These are phyloP conservation scores for Exidia glandulosa DNA, from an alignment of 768 basidiomycete genomes.

Conservation along the genomic window DNA sequence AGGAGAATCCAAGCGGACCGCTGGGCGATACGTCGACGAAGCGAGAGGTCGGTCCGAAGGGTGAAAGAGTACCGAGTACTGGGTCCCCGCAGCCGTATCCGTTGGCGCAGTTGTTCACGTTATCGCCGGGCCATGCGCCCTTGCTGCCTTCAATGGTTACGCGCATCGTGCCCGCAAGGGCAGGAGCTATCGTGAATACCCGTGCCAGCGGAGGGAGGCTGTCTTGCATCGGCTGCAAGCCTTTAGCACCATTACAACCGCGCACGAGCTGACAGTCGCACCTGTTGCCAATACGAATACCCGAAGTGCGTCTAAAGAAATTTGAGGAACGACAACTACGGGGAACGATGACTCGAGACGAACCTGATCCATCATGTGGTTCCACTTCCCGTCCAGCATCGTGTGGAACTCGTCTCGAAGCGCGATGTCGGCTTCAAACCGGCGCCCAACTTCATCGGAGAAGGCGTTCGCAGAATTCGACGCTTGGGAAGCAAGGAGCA, in stretches of 20 bases:
- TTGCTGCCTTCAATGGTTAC: slow-evolving; percentile 50
- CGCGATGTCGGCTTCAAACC: slow-evolving; percentile 52
- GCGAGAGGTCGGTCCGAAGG: slow-evolving; percentile 41
- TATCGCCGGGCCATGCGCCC: slow-evolving; percentile 64
- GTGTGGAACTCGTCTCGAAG: slow-evolving; percentile 50
- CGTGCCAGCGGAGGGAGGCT: slow-evolving; percentile 45
- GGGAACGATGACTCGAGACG: no score
- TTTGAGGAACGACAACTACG: no score
- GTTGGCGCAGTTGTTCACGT: slow-evolving; percentile 42
- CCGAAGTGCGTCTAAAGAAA: slow-evolving; percentile 54
- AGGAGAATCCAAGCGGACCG: slow-evolving; percentile 47
- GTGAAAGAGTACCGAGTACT: slow-evolving; percentile 37
- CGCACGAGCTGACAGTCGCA: neutral
- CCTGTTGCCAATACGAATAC: slow-evolving; percentile 35
- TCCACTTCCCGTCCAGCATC: slow-evolving; percentile 37
- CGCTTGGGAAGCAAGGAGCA: slow-evolving; percentile 52
- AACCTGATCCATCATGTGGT: slow-evolving; percentile 59
- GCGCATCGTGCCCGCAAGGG: slow-evolving; percentile 51
- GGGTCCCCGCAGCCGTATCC: slow-evolving; percentile 39
- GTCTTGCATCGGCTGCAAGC: slow-evolving; percentile 43
- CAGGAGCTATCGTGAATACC: slow-evolving; percentile 44
- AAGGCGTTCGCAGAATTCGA: slow-evolving; percentile 48
- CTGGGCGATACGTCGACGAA: slow-evolving; percentile 56
- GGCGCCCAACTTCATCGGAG: slow-evolving; percentile 40
- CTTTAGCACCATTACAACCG: slow-evolving; percentile 1